Evolutionary conservation across 176 grass and related monocot genomes (phyloP).

Genomic region (Eragrostis nindensis): DNA sequence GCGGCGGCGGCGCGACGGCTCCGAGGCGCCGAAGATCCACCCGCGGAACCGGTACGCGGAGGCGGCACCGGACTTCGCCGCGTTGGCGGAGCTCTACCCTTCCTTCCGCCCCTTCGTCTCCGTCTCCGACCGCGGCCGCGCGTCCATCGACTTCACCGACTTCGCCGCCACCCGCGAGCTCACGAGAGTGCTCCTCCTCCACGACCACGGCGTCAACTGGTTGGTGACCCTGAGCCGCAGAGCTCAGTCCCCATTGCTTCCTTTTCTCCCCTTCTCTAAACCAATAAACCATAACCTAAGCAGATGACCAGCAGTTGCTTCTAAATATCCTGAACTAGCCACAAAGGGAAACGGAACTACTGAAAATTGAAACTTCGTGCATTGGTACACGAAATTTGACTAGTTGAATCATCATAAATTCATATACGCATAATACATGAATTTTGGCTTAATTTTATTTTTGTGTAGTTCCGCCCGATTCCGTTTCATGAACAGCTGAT

Average conservation of each 20-base stretch:
- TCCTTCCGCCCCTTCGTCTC: slow-evolving; percentile 77
- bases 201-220: slow-evolving; percentile 89
- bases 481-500: neutral
- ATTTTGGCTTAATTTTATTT: neutral
- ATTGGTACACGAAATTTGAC: neutral
- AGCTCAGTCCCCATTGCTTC: neutral
- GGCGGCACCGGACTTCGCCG: slow-evolving; percentile 75
- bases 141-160: slow-evolving; percentile 66
- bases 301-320: neutral
- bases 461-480: neutral
- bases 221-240: slow-evolving; percentile 14
- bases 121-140: slow-evolving; percentile 39
- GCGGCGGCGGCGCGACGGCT: slow-evolving; percentile 44
- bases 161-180: slow-evolving; percentile 75
- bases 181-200: slow-evolving; percentile 89
- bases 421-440: neutral
- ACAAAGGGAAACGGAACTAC: neutral
- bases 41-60: slow-evolving; percentile 76
- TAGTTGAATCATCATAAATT: no score
- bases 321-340: neutral
- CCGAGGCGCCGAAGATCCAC: slow-evolving; percentile 61
- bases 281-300: neutral
- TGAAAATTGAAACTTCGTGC: neutral
- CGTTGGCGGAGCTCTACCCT: slow-evolving; percentile 76
- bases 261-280: neutral